Conservation (phyloP, 768 basidiomycete genomes). For the Pleurotus citrinopileatus region DNA sequence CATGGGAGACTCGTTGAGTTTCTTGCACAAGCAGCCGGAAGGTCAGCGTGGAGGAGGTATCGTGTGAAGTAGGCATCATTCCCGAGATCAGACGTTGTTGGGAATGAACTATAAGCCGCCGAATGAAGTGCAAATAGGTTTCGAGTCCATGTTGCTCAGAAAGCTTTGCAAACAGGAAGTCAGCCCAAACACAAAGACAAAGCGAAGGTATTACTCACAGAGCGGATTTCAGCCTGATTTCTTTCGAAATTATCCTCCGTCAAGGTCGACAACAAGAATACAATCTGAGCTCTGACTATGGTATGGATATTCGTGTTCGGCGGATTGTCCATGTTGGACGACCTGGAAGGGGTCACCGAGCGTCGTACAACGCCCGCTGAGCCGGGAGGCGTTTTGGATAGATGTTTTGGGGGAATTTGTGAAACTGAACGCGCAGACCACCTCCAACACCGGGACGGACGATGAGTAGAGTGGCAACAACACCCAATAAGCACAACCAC, state of each 20-base stretch:
- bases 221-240: constrained; percentile 92
- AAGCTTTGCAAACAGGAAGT: constrained; percentile 51
- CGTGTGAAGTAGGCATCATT: constrained; percentile 61
- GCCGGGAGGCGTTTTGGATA: constrained; percentile 69
- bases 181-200: constrained; percentile 10
- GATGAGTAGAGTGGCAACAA: constrained; percentile 39
- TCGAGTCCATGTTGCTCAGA: constrained; percentile 96
- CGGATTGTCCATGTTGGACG: constrained; percentile 86
- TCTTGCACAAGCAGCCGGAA: constrained; percentile 87
- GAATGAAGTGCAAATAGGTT: constrained; percentile 96
- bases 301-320: constrained; percentile 85
- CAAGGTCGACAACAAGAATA: constrained; percentile 93
- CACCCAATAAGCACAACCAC: constrained; percentile 18
- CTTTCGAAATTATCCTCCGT: constrained; percentile 97
- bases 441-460: constrained; percentile 41
- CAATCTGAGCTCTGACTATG: constrained; percentile 96
- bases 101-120: constrained; percentile 89
- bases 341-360: constrained; percentile 76
- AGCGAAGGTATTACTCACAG: constrained; percentile 52
- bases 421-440: constrained; percentile 34
- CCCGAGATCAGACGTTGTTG: constrained; percentile 64
- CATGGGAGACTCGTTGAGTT: constrained; percentile 83
- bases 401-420: constrained; percentile 37
- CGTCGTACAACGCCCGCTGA: constrained; percentile 67
- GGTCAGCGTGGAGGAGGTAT: constrained; percentile 74